Evolutionary conservation across 495 filamentous ascomycete species (phyloP).

Genomic region (Annulohypoxylon stygium): DNA sequence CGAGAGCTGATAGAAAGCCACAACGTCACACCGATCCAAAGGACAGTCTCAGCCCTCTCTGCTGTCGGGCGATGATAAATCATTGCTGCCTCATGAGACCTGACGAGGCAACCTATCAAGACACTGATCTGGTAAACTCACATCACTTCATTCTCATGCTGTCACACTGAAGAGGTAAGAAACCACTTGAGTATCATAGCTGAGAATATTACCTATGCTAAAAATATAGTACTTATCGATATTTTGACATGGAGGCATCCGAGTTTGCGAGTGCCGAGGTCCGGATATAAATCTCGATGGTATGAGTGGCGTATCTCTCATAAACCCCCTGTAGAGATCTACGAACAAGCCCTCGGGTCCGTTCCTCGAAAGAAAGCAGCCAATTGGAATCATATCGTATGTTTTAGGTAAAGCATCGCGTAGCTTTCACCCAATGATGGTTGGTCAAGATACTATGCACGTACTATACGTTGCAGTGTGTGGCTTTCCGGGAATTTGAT

Average conservation of each 20-base stretch:
- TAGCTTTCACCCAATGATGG: neutral
- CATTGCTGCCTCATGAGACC: neutral
- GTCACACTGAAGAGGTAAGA: neutral
- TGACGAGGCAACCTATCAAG: constrained; percentile 4
- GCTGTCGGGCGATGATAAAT: neutral
- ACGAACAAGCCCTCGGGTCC: neutral
- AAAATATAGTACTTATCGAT: neutral
- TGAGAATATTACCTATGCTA: neutral
- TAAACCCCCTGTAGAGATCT: neutral
- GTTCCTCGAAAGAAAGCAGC: neutral
- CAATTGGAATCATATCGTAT: neutral
- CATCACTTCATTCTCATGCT: neutral
- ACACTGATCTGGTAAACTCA: neutral
- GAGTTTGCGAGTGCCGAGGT: neutral
- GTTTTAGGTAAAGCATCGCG: neutral
- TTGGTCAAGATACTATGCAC: neutral
- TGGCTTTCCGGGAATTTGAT: neutral
- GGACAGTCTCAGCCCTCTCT: neutral
- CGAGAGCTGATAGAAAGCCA: neutral
- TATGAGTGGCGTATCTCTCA: neutral
- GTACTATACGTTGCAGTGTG: neutral
- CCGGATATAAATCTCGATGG: neutral
- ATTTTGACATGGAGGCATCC: neutral
- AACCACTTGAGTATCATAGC: neutral
- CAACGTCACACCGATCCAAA: constrained; percentile 6